Evolutionary conservation across 352 stramenopile genomes (phyloP), one percentile per base, ranked within the genome.

Genomic region (Globisporangium polare): DNA sequence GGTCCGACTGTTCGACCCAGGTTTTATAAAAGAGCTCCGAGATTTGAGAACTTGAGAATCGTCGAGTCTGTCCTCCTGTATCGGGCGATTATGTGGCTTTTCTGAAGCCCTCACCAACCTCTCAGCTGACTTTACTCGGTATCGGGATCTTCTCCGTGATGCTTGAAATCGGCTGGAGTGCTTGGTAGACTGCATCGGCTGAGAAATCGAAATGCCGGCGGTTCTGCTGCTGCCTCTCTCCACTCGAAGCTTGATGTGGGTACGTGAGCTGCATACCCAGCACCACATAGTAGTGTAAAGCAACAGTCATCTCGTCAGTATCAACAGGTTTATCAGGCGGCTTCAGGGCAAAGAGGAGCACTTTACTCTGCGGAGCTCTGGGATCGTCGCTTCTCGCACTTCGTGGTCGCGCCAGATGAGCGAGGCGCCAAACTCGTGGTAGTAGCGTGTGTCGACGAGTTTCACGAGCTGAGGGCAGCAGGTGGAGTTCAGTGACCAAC

Each of bases 351-450:
- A 27, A 13, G 42, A 5, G 18, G 47, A 18, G n/a, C 49, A 18
- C 3, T 27, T 26, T 68, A 89, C 80, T 57, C 71, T 56, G n/a
- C 68, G 76, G 0, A 87, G 62, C 22, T 74, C 70, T 10, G 33
- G 20, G 15, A 81, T 68, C 5, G 37, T 74, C 6, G 70, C 67
- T 63, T 83, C 55, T 10, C 80, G 72, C 17, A 66, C 49, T 63
- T 89, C 72, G 24, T 77, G 70, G 59, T 88, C 80, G 37, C 80
- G 66, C 72, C 77, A 86, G 31, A 89, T 58, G 41, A 86, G 83
- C 2, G 70, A 51, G 39, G 78, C 35, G 12, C 62, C 76, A 53
- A 88, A 89, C 41, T 88, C 78, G 41, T 89, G 80, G 55, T 88
- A 88, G 53, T 88, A 88, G 24, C 80, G 74, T 1, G 76, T 81